Percentiles rank a stretch among this genome's conserved stretches.
Conservation (phyloP, 1,139 yeast species). For the Pichia sp. region DNA sequence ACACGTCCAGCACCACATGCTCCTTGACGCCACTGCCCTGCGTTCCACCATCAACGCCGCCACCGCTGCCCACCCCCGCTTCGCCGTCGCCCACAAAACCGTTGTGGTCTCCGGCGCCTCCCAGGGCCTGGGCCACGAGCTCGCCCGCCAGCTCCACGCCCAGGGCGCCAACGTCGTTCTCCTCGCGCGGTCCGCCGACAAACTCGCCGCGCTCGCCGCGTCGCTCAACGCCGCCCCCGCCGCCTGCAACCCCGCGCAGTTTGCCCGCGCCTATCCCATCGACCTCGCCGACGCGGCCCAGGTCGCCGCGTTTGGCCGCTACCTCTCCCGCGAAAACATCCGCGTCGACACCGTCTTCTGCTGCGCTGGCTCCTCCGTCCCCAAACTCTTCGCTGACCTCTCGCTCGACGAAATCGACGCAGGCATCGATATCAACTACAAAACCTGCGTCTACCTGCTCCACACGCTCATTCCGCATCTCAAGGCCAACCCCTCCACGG, state of each 20-base stretch:
- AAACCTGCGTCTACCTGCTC: slow-evolving; percentile 62
- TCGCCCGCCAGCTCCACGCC: slow-evolving; percentile 51
- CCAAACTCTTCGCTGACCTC: slow-evolving; percentile 70
- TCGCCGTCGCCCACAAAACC: slow-evolving; percentile 40
- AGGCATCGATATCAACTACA: slow-evolving; percentile 67
- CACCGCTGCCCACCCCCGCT: neutral
- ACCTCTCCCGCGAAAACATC: slow-evolving; percentile 13
- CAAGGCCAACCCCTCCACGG: slow-evolving; percentile 19
- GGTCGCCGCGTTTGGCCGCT: slow-evolving; percentile 34
- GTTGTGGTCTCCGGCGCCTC: slow-evolving; percentile 92
- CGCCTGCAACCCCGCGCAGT: slow-evolving; percentile 39
- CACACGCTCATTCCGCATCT: slow-evolving; percentile 55
- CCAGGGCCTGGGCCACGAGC: slow-evolving; percentile 84
- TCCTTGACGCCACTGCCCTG: slow-evolving; percentile 5
- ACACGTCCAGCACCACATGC: slow-evolving; percentile 46
- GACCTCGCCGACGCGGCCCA: slow-evolving; percentile 61
- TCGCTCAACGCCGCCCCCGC: slow-evolving; percentile 37
- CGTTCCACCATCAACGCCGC: slow-evolving; percentile 2
- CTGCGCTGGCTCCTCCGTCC: slow-evolving; percentile 84
- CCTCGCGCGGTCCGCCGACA: slow-evolving; percentile 67
- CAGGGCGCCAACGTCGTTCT: slow-evolving; percentile 60
- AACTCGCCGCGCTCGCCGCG: slow-evolving; percentile 43
- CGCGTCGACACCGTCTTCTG: slow-evolving; percentile 69
- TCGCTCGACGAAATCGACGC: slow-evolving; percentile 48
- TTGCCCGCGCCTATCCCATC: slow-evolving; percentile 45